These are phyloP conservation scores for Tuber magnatum DNA, from an alignment of 495 filamentous ascomycete genomes.

Conservation along the genomic window DNA sequence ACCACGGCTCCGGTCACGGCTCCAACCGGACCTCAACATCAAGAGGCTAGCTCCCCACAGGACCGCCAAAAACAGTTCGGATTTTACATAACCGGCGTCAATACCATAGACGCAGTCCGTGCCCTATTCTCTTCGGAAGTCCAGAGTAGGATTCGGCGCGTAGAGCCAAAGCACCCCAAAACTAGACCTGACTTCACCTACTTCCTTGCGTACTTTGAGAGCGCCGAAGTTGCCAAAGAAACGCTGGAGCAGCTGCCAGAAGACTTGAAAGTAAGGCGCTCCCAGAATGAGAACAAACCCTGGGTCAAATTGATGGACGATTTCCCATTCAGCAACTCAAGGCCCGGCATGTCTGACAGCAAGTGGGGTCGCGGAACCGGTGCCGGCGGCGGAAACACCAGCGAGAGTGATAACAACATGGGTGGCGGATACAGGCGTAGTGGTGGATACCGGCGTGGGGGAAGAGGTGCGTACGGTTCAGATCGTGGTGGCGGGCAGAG, in stretches of 20 bases:
- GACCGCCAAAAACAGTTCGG: conserved; percentile 54
- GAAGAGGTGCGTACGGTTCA: conserved; percentile 9
- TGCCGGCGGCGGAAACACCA: conserved; percentile 53
- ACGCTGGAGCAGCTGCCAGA: conserved; percentile 64
- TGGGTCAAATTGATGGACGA: conserved; percentile 71
- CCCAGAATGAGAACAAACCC: conserved; percentile 62
- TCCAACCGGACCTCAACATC: conserved; percentile 19
- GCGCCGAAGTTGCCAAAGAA: conserved; percentile 65
- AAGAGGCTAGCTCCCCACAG: conserved; percentile 36
- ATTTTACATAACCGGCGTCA: conserved; percentile 75
- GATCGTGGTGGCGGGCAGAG: conserved; percentile 6
- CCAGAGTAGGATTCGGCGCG: conserved; percentile 63
- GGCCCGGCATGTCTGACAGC: conserved; percentile 67
- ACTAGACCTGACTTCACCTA: conserved; percentile 43
- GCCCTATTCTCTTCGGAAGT: conserved; percentile 76
- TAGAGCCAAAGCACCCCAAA: conserved; percentile 51
- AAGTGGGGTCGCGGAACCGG: conserved; percentile 47
- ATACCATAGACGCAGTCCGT: conserved; percentile 66
- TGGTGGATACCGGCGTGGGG: background rate
- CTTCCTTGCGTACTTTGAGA: conserved; percentile 74
- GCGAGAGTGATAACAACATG: conserved; percentile 55
- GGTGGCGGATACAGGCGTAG: conserved; percentile 18
- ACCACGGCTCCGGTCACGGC: conserved; percentile 38
- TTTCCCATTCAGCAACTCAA: conserved; percentile 42
- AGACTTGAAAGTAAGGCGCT: conserved; percentile 61